A percentile compares a stretch with the other conserved stretches of the same genome.
These are phyloP conservation scores for Colletotrichum eremochloae DNA, from an alignment of 2,329 filamentous ascomycete species.

Conservation along the genomic window DNA sequence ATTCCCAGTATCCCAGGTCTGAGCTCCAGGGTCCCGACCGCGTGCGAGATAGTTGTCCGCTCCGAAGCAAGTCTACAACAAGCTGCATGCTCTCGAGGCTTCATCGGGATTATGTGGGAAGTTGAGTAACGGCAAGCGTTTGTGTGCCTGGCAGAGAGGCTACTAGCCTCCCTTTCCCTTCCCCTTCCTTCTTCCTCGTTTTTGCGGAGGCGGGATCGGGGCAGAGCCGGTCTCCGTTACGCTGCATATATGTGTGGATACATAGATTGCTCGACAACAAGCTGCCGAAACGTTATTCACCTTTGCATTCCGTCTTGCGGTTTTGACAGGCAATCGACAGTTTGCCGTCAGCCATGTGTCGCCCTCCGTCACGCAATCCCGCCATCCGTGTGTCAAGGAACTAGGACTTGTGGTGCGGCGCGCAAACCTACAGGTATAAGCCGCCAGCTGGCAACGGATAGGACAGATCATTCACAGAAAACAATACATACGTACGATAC, in stretches of 20 bases:
- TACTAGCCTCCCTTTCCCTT: neutral
- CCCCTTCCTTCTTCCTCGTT: neutral
- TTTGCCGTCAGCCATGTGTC: neutral
- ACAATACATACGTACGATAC: neutral
- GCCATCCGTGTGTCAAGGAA: neutral
- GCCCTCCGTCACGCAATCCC: slow-evolving; percentile 1
- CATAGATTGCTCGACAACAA: neutral
- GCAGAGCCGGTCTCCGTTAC: slow-evolving; percentile 1
- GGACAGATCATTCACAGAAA: neutral
- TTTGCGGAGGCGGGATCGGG: slow-evolving; percentile 11
- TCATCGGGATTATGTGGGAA: neutral
- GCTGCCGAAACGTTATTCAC: neutral
- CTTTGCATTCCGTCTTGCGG: neutral
- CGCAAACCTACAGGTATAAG: neutral
- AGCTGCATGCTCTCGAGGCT: neutral
- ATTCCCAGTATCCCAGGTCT: neutral
- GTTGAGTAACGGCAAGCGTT: neutral
- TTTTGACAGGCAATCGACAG: neutral
- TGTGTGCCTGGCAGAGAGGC: neutral
- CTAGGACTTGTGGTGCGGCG: neutral
- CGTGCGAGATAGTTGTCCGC: neutral
- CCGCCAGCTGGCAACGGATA: neutral
- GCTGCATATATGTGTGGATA: neutral
- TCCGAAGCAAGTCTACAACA: neutral
- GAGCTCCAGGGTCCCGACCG: neutral